phyloP scores from a whole-genome alignment of 2,329 filamentous ascomycete genomes.

The Aspergillus bombycis region DNA sequence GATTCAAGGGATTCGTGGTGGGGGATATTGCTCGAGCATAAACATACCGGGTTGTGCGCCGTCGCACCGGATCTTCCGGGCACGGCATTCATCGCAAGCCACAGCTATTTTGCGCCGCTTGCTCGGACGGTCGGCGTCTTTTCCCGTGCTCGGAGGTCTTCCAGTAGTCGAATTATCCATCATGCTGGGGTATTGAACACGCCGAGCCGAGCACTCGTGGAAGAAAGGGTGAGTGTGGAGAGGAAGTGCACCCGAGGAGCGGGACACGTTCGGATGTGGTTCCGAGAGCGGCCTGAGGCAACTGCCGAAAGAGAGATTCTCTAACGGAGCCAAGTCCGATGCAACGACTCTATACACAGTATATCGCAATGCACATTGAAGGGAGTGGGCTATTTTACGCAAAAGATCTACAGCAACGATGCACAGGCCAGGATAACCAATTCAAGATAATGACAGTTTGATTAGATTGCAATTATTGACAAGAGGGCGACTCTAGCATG shows the following conservation, averaged over 20 bases:
- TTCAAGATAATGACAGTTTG: background rate
- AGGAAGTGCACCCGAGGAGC: background rate
- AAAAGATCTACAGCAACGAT: too few relatives aligned
- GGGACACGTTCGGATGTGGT: background rate
- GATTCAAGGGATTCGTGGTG: background rate
- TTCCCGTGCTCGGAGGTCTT: background rate
- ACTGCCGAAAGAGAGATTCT: too few relatives aligned
- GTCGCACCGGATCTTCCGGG: slow-evolving; percentile 24
- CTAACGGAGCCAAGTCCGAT: too few relatives aligned
- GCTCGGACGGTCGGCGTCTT: background rate
- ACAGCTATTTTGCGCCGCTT: slow-evolving; percentile 25
- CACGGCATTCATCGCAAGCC: slow-evolving; percentile 24
- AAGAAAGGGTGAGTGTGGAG: background rate
- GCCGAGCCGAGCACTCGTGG: background rate
- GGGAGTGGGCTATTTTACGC: too few relatives aligned
- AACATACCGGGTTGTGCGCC: slow-evolving; percentile 22
- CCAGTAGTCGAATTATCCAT: slow-evolving; percentile 8
- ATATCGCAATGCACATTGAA: too few relatives aligned
- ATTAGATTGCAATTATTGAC: background rate
- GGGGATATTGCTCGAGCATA: background rate
- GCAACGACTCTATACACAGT: too few relatives aligned
- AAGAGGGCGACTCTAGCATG: background rate
- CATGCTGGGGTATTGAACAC: background rate
- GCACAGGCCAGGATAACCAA: too few relatives aligned
- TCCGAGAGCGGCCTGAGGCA: slow-evolving; percentile 7